Conservation (phyloP, 208 protist species). For the Leptomonas pyrrhocoris region DNA sequence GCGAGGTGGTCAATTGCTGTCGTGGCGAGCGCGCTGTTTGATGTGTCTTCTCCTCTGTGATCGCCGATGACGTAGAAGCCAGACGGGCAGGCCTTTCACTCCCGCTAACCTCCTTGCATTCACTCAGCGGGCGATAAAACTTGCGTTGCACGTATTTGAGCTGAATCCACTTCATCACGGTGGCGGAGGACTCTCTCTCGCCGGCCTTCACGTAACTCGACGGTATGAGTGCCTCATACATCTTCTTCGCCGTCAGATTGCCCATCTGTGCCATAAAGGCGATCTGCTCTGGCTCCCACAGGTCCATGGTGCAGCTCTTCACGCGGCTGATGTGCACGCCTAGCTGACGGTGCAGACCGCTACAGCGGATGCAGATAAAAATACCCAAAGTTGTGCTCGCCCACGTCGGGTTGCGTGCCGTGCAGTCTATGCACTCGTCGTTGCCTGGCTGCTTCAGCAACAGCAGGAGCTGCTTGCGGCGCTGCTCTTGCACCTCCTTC, state of each 20-base stretch:
- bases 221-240: conserved; percentile 64
- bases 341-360: conserved; percentile 91
- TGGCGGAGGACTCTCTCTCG: conserved; percentile 35
- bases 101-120: neutral
- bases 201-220: conserved; percentile 44
- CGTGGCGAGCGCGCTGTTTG: neutral
- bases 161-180: conserved; percentile 66
- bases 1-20: neutral
- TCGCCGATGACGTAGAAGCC: neutral
- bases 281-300: conserved; percentile 78
- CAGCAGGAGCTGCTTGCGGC: conserved; percentile 34
- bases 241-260: conserved; percentile 42
- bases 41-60: neutral
- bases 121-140: conserved; percentile 35
- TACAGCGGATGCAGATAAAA: conserved; percentile 91
- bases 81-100: neutral
- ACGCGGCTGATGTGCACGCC: conserved; percentile 91
- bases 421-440: conserved; percentile 80
- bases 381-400: conserved; percentile 80
- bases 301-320: conserved; percentile 85
- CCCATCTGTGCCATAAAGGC: conserved; percentile 69
- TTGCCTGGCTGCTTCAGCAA: conserved; percentile 62
- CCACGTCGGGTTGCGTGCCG: conserved; percentile 72
- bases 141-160: conserved; percentile 74
- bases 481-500: conserved; percentile 45